phyloP scores from a whole-genome alignment of 2,329 filamentous ascomycete genomes.

The Tolypocladium ophioglossoides region DNA sequence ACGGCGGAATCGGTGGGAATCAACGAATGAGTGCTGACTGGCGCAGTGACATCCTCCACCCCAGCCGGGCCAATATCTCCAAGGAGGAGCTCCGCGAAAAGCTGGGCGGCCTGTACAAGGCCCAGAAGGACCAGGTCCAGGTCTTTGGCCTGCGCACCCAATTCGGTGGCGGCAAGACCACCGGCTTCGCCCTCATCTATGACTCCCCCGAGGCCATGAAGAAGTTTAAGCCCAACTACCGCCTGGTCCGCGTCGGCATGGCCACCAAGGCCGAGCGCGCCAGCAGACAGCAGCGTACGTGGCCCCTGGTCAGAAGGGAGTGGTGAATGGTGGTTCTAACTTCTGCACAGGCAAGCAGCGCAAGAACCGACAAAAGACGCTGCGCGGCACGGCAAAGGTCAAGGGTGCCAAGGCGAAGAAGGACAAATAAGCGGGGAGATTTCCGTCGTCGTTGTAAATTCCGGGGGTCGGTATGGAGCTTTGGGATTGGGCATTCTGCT shows the following conservation, averaged over 20 bases:
- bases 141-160: slow-evolving; percentile 98
- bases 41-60: slow-evolving; percentile 95
- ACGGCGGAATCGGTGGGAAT: neutral
- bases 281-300: slow-evolving; percentile 98
- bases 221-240: slow-evolving; percentile 99
- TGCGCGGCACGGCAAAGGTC: slow-evolving; percentile 95
- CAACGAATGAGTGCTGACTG: slow-evolving; percentile 6
- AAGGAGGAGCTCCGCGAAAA: slow-evolving; percentile 97
- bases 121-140: slow-evolving; percentile 92
- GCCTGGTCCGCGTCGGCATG: slow-evolving; percentile 85
- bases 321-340: slow-evolving; percentile 8
- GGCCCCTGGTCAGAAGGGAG: neutral
- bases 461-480: slow-evolving; percentile 17
- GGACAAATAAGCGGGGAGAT: slow-evolving; percentile 59
- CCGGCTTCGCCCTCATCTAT: slow-evolving; percentile 97
- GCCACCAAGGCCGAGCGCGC: slow-evolving; percentile 95
- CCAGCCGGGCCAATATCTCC: slow-evolving; percentile 94
- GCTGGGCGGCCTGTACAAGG: slow-evolving; percentile 94
- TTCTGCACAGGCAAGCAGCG: slow-evolving; percentile 84
- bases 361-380: slow-evolving; percentile 99
- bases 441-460: slow-evolving; percentile 19
- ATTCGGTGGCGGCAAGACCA: slow-evolving; percentile 99
- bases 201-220: slow-evolving; percentile 97
- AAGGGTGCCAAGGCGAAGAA: slow-evolving; percentile 95
- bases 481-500: slow-evolving; percentile 17